Base-by-base conservation (phyloP, 78 protist species). In the Dictyostelium firmibasis region DNA sequence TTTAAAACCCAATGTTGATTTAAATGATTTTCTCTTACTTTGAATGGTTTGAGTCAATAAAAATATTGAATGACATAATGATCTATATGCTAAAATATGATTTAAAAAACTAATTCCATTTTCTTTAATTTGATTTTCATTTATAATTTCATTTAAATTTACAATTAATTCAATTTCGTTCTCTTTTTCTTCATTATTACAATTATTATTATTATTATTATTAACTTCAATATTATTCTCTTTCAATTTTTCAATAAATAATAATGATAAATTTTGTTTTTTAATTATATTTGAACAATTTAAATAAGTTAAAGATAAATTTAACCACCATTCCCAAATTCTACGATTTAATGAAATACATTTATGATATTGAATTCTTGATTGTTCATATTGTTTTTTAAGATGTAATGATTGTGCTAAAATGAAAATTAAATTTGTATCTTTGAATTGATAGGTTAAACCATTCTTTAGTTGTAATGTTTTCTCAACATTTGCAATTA, bases 241-340 rank as follows among this genome's bases (percentile, higher is more conserved):
- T 13, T 57, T 57, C 20, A 20, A 3, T 20, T 57, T 57, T 57
- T 57, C 8, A 57, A 57, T 57, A 29, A 74, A 70, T 29, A 27
- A 35, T 27, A 14, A 27, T 47, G 23, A 20, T 77, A 35, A 81
- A 50, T 81, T 81, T 50, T 81, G 35, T 81, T 81, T 81, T 14
- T 20, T 83, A 23, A 83, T 27, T 33, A 36, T 18, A n/a, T 14
- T 25, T 25, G 86, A 14, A 47, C 18, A 25, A n/a, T 36, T 23
- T 36, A 84, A 41, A 84, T 67, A 84, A 14, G 64, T 29, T 43
- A 84, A 20, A 27, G 86, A 57, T 18, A 88, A 36, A 38, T 78
- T 78, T 4, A 88, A 44, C 93, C 93, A 88, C 93, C 93, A 88
- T 64, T 88, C 93, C 93, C 93, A 88, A 13, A 88, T 70, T 29